Conservation (phyloP, 257 asterid species). For the Salvia rosmarinus region DNA sequence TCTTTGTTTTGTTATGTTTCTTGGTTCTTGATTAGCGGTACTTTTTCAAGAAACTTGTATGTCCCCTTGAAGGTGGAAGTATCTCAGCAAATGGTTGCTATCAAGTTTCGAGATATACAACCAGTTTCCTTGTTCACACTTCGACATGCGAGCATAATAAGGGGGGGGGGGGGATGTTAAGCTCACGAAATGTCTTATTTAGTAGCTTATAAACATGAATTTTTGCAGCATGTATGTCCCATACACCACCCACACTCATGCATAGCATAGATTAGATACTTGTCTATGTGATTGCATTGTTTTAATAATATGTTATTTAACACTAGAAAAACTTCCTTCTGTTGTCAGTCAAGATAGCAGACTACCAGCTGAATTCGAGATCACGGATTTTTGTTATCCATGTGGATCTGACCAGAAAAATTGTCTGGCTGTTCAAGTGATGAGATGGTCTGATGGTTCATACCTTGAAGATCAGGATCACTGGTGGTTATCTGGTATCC, state of each 20-base stretch:
- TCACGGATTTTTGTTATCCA: constrained; percentile 82
- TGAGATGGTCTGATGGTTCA: constrained; percentile 98
- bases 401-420: constrained; percentile 73
- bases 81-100: not conserved
- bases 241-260: not conserved
- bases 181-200: not conserved
- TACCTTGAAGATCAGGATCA: constrained; percentile 99
- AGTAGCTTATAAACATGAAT: not conserved
- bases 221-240: constrained; percentile 17
- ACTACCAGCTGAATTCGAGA: constrained; percentile 97
- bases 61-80: not conserved
- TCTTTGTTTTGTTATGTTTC: constrained; percentile 16
- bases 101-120: constrained; percentile 17
- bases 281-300: constrained; percentile 4
- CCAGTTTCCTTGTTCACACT: constrained; percentile 11
- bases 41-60: not conserved
- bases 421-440: constrained; percentile 89
- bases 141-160: constrained; percentile 11
- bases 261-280: too few species aligned
- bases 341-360: constrained; percentile 92
- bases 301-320: constrained; percentile 1
- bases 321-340: constrained; percentile 28
- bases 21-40: not conserved
- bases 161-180: not conserved
- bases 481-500: constrained; percentile 99